Percentiles rank a stretch among this genome's conserved stretches.
Evolutionary conservation across 306 rosid genomes (phyloP).

Genomic region (Sesbania bispinosa): DNA sequence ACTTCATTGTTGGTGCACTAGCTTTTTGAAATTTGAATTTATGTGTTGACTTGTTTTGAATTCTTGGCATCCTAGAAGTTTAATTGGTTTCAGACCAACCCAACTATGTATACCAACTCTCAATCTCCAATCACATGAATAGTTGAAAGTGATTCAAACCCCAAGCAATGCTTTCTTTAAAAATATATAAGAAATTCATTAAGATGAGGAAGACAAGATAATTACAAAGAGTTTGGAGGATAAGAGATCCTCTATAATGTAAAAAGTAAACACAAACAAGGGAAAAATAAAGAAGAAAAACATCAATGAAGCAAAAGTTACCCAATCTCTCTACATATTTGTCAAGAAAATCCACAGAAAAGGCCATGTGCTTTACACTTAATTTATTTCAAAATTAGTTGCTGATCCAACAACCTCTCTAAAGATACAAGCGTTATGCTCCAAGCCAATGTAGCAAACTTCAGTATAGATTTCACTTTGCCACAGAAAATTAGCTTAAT

Average conservation of each 20-base stretch:
- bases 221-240: neutral
- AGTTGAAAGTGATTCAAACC: neutral
- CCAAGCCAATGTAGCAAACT: neutral
- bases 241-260: neutral
- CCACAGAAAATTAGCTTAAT: too few relatives aligned
- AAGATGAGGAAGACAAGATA: neutral
- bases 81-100: neutral
- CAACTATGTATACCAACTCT: neutral
- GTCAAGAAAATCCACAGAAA: too few relatives aligned
- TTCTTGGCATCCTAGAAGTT: neutral
- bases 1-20: neutral
- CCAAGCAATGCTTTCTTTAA: neutral
- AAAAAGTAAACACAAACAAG: neutral
- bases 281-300: neutral
- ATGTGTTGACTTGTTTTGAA: slow-evolving; percentile 1
- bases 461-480: neutral
- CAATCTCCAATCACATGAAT: neutral
- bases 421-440: neutral
- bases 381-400: neutral
- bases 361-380: neutral
- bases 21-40: neutral
- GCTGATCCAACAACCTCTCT: neutral
- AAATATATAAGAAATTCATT: neutral
- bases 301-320: neutral
- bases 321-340: neutral